These are phyloP conservation scores for Glutinoglossum americanum DNA, from an alignment of 495 filamentous ascomycete species.

Conservation along the genomic window DNA sequence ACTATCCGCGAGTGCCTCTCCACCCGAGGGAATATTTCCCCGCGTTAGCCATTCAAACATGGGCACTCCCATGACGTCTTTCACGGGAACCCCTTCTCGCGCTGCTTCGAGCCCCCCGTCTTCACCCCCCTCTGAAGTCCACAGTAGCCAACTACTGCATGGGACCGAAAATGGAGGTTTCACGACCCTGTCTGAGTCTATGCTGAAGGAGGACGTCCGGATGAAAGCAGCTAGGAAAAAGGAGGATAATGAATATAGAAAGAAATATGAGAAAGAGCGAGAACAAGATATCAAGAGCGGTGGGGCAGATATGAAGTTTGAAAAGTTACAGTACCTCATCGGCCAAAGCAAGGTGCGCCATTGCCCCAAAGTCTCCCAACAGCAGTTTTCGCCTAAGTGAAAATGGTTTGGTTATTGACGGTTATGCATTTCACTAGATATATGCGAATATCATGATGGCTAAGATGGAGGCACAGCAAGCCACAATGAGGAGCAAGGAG, in stretches of 20 bases:
- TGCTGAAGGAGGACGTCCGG: conserved; percentile 30
- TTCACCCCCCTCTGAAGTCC: background rate
- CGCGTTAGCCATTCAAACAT: background rate
- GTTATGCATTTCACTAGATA: conserved; percentile 10
- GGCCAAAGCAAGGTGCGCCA: conserved; percentile 21
- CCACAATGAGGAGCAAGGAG: conserved; percentile 20
- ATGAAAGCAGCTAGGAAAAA: conserved; percentile 26
- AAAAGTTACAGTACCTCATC: conserved; percentile 25
- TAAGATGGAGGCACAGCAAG: conserved; percentile 41
- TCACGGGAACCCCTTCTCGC: background rate
- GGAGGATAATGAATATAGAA: conserved; percentile 25
- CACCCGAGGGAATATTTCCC: background rate
- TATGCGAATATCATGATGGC: conserved; percentile 34
- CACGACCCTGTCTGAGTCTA: conserved; percentile 13
- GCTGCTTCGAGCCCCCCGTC: background rate
- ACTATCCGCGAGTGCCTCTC: background rate
- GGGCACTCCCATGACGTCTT: background rate
- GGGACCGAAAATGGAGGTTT: background rate
- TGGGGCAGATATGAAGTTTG: conserved; percentile 28
- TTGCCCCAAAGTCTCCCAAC: background rate
- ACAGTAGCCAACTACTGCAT: background rate
- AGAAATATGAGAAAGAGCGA: conserved; percentile 24
- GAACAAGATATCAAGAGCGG: conserved; percentile 21
- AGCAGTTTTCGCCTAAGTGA: background rate
- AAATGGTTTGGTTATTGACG: background rate